These are phyloP conservation scores for Penicillium sp. DNA, from an alignment of 2,329 filamentous ascomycete genomes.

Conservation along the genomic window DNA sequence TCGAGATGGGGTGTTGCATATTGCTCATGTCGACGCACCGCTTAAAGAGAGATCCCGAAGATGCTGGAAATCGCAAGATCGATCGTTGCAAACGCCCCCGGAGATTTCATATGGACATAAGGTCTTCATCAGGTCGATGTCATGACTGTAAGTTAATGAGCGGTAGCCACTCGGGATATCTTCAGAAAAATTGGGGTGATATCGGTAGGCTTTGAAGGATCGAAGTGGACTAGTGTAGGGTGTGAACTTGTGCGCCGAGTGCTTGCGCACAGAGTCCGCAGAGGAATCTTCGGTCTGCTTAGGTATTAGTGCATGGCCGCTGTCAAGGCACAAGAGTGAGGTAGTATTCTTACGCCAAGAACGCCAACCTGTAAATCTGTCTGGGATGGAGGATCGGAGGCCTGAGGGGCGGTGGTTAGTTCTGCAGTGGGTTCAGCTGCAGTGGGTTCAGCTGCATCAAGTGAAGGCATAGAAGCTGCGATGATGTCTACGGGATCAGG, in stretches of 20 bases:
- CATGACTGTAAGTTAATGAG: constrained; percentile 91
- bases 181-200: constrained; percentile 74
- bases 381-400: constrained; percentile 22
- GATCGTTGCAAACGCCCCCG: constrained; percentile 72
- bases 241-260: constrained; percentile 43
- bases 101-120: constrained; percentile 77
- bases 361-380: constrained; percentile 29
- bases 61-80: constrained; percentile 76
- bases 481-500: constrained; percentile 32
- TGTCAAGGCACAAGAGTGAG: constrained; percentile 7
- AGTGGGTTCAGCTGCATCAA: constrained; percentile 24
- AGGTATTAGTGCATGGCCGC: constrained; percentile 30
- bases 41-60: constrained; percentile 71
- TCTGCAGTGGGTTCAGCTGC: constrained; percentile 30
- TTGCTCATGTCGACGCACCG: constrained; percentile 65
- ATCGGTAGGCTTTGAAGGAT: constrained; percentile 84
- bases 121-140: constrained; percentile 73
- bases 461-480: constrained; percentile 23
- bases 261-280: constrained; percentile 9
- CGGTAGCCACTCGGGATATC: constrained; percentile 74
- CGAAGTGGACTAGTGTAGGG: constrained; percentile 84
- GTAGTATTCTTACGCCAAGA: constrained; percentile 36
- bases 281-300: constrained; percentile 27
- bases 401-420: constrained; percentile 37
- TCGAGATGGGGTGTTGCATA: constrained; percentile 25